A percentile compares a stretch with the other conserved stretches of the same genome.
Evolutionary conservation across 192 early-diverging fungal species (phyloP).

Genomic region (Gamsiella multidivaricata): DNA sequence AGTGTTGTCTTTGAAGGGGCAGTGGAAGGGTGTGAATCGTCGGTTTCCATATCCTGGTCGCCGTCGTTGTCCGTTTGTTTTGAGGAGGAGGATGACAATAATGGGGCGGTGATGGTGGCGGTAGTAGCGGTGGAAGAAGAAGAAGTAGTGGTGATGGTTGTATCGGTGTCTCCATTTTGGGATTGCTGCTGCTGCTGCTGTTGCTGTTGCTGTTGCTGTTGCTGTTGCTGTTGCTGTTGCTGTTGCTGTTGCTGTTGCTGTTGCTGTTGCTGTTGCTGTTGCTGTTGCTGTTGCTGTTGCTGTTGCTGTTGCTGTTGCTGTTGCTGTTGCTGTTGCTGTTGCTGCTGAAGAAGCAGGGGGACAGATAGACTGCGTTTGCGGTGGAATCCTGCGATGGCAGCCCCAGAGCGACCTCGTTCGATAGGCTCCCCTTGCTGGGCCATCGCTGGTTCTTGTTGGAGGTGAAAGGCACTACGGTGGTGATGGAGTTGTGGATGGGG

Average conservation of each 20-base stretch:
- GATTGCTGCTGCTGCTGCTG: background rate
- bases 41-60: constrained; percentile 17
- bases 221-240: too few species aligned
- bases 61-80: constrained; percentile 5
- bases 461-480: constrained; percentile 4
- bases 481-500: constrained; percentile 9
- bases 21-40: background rate
- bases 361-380: constrained; percentile 42
- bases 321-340: constrained; percentile 3
- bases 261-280: too few species aligned
- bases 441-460: background rate
- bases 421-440: background rate
- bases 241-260: too few species aligned
- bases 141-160: too few species aligned
- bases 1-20: background rate
- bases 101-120: too few species aligned
- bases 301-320: background rate
- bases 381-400: background rate
- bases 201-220: background rate
- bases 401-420: background rate
- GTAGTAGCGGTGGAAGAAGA: too few species aligned
- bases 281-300: too few species aligned
- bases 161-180: too few species aligned
- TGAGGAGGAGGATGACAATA: background rate
- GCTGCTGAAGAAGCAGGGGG: constrained; percentile 14